phyloP scores from a whole-genome alignment of 495 filamentous ascomycete species.

The Lasiosphaeriaceae sp. region DNA sequence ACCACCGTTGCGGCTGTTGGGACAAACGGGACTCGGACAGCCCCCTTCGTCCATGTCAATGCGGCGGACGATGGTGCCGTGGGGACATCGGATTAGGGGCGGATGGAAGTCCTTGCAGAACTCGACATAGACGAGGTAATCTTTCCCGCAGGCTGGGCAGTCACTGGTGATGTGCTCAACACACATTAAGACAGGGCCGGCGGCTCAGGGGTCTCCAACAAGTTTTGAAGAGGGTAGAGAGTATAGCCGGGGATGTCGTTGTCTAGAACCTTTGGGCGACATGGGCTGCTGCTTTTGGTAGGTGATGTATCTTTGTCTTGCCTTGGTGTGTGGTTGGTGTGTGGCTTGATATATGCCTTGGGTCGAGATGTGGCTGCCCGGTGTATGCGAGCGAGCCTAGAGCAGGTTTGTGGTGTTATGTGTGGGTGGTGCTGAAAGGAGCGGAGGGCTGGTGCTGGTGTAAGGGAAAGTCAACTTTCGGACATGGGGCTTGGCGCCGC shows the following conservation, averaged over 20 bases:
- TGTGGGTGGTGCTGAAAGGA: neutral
- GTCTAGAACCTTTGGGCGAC: constrained; percentile 7
- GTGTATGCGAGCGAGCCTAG: neutral
- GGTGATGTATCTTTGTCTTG: neutral
- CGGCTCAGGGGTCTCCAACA: constrained; percentile 7
- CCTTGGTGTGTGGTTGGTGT: too few relatives aligned
- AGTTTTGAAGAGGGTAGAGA: constrained; percentile 4
- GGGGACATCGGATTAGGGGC: constrained; percentile 38
- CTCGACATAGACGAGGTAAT: constrained; percentile 47
- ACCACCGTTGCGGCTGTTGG: constrained; percentile 45
- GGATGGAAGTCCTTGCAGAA: constrained; percentile 45
- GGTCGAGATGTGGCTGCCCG: constrained; percentile 4
- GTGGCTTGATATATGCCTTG: constrained; percentile 11
- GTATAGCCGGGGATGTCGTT: neutral
- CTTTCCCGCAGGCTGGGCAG: constrained; percentile 51
- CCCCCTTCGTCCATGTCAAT: constrained; percentile 44
- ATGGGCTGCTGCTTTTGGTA: constrained; percentile 17
- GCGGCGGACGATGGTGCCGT: constrained; percentile 28
- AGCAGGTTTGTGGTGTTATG: neutral
- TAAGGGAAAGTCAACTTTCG: neutral
- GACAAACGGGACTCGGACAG: constrained; percentile 47
- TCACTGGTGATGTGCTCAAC: constrained; percentile 43
- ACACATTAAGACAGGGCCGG: constrained; percentile 43
- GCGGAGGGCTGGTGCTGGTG: neutral
- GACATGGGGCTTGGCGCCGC: constrained; percentile 4